phyloP scores from a whole-genome alignment of 2,329 filamentous ascomycete genomes.

The Alternaria sp. region DNA sequence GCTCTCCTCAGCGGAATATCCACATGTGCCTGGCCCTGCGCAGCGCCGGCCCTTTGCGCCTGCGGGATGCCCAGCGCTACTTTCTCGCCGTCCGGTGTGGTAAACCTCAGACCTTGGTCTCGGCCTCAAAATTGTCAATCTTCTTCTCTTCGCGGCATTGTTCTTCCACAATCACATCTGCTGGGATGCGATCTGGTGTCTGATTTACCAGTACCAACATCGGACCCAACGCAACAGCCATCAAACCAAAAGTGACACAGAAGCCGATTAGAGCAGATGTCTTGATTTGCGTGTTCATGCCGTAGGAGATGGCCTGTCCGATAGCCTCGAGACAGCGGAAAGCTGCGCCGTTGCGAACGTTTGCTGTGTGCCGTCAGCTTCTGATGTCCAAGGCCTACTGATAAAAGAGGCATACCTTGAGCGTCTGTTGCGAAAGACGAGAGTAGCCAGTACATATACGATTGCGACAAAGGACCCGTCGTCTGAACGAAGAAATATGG shows the following conservation, averaged over 20 bases:
- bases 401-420: conserved; percentile 21
- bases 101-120: conserved; percentile 22
- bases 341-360: conserved; percentile 38
- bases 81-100: conserved; percentile 72
- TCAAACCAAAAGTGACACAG: conserved; percentile 46
- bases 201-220: conserved; percentile 46
- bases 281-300: conserved; percentile 44
- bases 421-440: conserved; percentile 43
- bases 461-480: conserved; percentile 49
- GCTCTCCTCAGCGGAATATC: conserved; percentile 83
- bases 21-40: conserved; percentile 54
- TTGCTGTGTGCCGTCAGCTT: conserved; percentile 25
- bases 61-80: conserved; percentile 54
- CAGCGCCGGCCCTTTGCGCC: conserved; percentile 54
- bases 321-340: conserved; percentile 42
- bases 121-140: conserved; percentile 21
- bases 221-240: conserved; percentile 42
- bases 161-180: conserved; percentile 42
- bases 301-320: conserved; percentile 42
- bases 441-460: conserved; percentile 47
- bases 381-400: background rate
- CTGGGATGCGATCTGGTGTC: conserved; percentile 47
- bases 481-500: conserved; percentile 61
- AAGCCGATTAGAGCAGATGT: conserved; percentile 41
- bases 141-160: conserved; percentile 29